A percentile compares a stretch with the other conserved stretches of the same genome.
Conservation (phyloP, 441 rosid species). For the Gossypium gossypioides region DNA sequence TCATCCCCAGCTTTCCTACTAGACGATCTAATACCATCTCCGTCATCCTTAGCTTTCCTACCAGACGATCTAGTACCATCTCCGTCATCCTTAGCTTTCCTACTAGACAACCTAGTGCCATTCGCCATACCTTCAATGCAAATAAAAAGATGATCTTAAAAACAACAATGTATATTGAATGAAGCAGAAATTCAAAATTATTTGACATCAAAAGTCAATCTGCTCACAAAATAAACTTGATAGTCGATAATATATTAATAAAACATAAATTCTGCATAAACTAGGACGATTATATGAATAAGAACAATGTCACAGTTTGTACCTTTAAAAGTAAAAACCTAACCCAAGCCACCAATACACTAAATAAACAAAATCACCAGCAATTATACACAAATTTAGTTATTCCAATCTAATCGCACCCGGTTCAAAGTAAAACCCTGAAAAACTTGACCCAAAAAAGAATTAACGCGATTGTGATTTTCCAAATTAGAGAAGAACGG, state of each 20-base stretch:
- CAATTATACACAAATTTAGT: not conserved
- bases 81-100: not conserved
- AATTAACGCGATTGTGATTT: not conserved
- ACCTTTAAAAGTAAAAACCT: slow-evolving; percentile 4
- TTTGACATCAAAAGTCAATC: not conserved
- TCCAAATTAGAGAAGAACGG: not conserved
- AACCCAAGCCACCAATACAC: not conserved
- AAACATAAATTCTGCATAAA: not conserved
- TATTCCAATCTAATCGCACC: not conserved
- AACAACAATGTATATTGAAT: not conserved
- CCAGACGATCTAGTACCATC: slow-evolving; percentile 18
- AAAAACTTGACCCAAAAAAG: not conserved
- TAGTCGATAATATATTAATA: not conserved
- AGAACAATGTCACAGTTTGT: not conserved
- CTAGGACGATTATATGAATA: not conserved
- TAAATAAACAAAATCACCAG: not conserved
- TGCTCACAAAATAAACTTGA: not conserved
- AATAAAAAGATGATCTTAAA: not conserved
- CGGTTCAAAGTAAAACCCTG: slow-evolving; percentile 6
- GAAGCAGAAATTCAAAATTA: not conserved
- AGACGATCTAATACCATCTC: slow-evolving; percentile 15
- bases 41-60: not conserved
- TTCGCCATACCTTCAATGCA: slow-evolving; percentile 27
- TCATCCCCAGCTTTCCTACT: not conserved
- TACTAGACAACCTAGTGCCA: slow-evolving; percentile 18